Conservation (phyloP, 768 basidiomycete species). For the Tricholoma flavovirens region DNA sequence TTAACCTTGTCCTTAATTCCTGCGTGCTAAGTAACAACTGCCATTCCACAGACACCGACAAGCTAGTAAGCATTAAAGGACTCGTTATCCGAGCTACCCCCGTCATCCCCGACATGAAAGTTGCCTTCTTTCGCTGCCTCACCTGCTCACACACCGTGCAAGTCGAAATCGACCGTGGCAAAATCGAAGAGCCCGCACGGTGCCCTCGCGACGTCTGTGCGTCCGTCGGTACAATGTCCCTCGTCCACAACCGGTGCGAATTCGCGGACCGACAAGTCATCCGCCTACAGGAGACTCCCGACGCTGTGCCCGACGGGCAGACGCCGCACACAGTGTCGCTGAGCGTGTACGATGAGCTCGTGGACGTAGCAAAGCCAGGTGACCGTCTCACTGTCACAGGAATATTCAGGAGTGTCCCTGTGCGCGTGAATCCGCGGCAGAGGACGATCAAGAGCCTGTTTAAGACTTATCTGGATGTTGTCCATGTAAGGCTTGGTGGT, state of each 20-base stretch:
- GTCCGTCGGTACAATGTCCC: constrained; percentile 82
- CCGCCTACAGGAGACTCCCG: constrained; percentile 94
- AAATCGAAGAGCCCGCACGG: constrained; percentile 86
- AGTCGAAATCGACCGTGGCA: constrained; percentile 96
- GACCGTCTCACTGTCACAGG: constrained; percentile 88
- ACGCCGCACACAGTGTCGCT: constrained; percentile 96
- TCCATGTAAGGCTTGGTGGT: constrained; percentile 81
- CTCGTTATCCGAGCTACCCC: constrained; percentile 96
- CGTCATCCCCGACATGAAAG: constrained; percentile 98
- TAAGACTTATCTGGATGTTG: constrained; percentile 96
- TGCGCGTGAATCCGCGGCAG: constrained; percentile 91
- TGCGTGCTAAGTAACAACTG: not conserved
- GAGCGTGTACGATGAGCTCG: constrained; percentile 97
- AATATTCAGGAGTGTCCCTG: constrained; percentile 92
- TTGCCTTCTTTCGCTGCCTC: constrained; percentile 96
- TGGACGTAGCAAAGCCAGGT: constrained; percentile 94
- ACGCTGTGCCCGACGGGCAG: constrained; percentile 96
- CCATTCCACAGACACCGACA: constrained; percentile 79
- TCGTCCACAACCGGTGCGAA: constrained; percentile 95
- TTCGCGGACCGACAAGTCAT: constrained; percentile 96
- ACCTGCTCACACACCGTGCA: constrained; percentile 96
- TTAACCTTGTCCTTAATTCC: not conserved
- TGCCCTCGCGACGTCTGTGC: constrained; percentile 94
- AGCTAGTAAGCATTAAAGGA: constrained; percentile 92
- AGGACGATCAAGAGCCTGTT: constrained; percentile 91